Base-by-base conservation (phyloP, 352 stramenopile species). In the Globisporangium echinulatum region DNA sequence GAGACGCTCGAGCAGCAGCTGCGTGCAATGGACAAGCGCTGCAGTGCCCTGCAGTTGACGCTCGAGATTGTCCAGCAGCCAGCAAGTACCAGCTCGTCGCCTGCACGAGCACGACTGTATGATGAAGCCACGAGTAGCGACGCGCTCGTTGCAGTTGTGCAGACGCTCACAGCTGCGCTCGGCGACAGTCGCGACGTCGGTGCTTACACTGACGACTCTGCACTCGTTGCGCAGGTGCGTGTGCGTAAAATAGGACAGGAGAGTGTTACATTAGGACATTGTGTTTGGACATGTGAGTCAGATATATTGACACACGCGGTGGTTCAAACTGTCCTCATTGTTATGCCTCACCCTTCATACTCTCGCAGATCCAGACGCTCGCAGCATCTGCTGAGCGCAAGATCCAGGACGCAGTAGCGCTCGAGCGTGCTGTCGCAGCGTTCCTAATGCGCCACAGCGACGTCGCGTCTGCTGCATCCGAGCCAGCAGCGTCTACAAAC, bases 381-480 rank as follows among this genome's bases (percentile, higher is more conserved):
- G 25, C 25, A 33, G 25, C 25, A 33, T 2, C 48, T 2, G 33
- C 70, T 6, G 57, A 74, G 14, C 43, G 40, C 0, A 49, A 13
- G 5, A 57, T 50, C 1, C 39, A 53, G 15, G 59, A 52, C 1
- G 17, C 66, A 6, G n/a, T 50, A 2, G 56, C 55, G 25, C 50
- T 79, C 3, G 61, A 71, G 9, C 48, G 47, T 4, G 17, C 46
- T 1, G 56, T 79, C 5, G 56, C 42, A 7, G 71, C 65, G 19
- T 82, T 82, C 46, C 56, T 76, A 36, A 7, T 37, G 33, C 62
- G 66, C 9, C 65, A 82, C 19, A 52, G 52, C 5, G 57, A 70
- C 13, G 38, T 15, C 39, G 25, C 66, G 1, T 44, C 66, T 5
- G 49, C 11, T 13, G 48, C 55, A 7, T n/a, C 25, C 7, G 14